Percentiles rank a stretch among this genome's conserved stretches.
Conservation (phyloP, 2,329 filamentous ascomycete genomes). For the Rugonectria rugulosa region DNA sequence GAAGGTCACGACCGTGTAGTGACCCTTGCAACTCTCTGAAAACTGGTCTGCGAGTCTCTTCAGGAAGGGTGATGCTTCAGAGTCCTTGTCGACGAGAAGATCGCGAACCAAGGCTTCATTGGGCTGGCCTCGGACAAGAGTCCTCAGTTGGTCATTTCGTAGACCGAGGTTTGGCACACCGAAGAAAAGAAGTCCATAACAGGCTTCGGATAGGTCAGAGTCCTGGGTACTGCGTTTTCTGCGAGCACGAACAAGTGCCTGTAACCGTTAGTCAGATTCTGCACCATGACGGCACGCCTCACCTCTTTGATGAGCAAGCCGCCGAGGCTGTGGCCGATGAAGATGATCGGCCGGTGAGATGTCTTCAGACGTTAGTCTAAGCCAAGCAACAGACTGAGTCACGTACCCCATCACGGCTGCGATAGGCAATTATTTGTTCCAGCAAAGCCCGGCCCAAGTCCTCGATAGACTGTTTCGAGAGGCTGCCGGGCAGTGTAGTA, state of each 20-base stretch:
- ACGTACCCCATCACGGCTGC: constrained; percentile 20
- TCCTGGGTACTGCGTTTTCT: constrained; percentile 6
- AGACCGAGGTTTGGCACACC: constrained; percentile 40
- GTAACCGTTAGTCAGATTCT: not conserved
- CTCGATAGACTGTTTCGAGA: constrained; percentile 30
- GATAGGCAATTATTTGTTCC: constrained; percentile 25
- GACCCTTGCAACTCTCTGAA: constrained; percentile 21
- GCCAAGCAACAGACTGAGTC: not conserved
- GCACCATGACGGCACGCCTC: not conserved
- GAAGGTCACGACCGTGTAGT: constrained; percentile 29
- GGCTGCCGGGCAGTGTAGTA: constrained; percentile 31
- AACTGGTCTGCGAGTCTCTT: constrained; percentile 30
- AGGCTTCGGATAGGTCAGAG: constrained; percentile 24
- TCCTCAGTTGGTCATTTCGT: constrained; percentile 27
- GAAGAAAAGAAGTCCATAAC: constrained; percentile 38
- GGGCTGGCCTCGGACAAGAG: constrained; percentile 33
- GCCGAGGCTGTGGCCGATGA: constrained; percentile 5
- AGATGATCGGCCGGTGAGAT: constrained; percentile 33
- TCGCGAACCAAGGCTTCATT: constrained; percentile 33
- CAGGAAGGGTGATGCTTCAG: constrained; percentile 31
- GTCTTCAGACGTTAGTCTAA: constrained; percentile 10
- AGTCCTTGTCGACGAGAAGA: constrained; percentile 17
- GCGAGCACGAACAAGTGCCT: constrained; percentile 29
- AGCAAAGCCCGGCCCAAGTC: constrained; percentile 26
- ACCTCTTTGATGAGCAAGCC: not conserved